phyloP scores from a whole-genome alignment of 2,329 filamentous ascomycete genomes.

The Botrytis squamosa region DNA sequence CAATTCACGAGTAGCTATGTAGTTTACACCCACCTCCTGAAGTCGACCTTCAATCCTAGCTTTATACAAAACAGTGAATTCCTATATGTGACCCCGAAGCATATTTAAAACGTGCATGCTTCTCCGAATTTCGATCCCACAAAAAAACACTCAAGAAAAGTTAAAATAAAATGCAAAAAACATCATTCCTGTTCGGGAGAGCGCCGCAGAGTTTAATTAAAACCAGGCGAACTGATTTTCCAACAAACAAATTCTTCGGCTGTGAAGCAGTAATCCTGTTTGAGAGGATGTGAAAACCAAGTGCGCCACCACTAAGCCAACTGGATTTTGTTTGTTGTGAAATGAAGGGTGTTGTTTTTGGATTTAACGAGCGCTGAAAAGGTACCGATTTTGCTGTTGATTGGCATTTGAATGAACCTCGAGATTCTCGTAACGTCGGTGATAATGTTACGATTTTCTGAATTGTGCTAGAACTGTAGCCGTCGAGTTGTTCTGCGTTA shows the following conservation, averaged over 20 bases:
- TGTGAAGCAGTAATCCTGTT: slow-evolving; percentile 2
- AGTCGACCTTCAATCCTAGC: no score
- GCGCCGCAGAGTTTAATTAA: not conserved
- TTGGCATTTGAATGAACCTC: not conserved
- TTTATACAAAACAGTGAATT: no score
- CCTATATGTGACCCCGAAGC: no score
- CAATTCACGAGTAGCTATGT: no score
- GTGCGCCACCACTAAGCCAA: slow-evolving; percentile 7
- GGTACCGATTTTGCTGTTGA: not conserved
- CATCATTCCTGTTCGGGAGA: not conserved
- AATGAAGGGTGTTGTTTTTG: not conserved
- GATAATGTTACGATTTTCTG: not conserved
- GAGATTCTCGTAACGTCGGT: not conserved
- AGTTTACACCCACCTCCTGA: no score
- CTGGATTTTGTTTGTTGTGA: not conserved
- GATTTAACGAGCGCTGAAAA: not conserved
- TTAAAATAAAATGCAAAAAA: not conserved
- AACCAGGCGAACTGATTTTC: slow-evolving; percentile 7
- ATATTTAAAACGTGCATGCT: no score
- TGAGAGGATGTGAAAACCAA: slow-evolving; percentile 8
- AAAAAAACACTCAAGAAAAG: not conserved
- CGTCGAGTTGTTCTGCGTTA: not conserved
- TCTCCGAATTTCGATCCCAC: no score
- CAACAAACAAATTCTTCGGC: not conserved
- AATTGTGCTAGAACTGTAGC: not conserved